phyloP scores from a whole-genome alignment of 192 early-diverging fungal species.

The Coemansia sp. region DNA sequence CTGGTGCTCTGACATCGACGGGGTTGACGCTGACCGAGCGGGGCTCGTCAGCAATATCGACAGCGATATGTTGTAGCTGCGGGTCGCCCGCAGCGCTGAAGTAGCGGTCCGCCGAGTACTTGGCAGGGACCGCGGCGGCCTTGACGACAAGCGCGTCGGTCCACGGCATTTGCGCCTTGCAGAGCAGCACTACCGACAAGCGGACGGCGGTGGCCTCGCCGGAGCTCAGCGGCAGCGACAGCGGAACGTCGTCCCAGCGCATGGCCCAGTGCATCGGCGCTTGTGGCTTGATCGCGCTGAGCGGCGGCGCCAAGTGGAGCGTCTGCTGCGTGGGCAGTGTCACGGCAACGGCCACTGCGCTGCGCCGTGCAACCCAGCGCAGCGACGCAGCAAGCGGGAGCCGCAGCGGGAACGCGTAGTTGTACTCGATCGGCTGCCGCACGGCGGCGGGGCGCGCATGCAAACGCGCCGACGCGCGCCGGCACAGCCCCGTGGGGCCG shows the following conservation, averaged over 20 bases:
- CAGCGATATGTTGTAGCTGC: not conserved
- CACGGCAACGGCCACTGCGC: conserved; percentile 16
- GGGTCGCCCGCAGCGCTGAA: conserved; percentile 9
- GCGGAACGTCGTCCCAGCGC: conserved; percentile 28
- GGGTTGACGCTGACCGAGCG: conserved; percentile 22
- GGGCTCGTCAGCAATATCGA: conserved; percentile 17
- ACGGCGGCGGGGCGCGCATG: not conserved
- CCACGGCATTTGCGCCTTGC: conserved; percentile 29
- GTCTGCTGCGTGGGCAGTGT: conserved; percentile 29
- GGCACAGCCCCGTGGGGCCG: conserved; percentile 21
- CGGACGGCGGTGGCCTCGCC: conserved; percentile 32
- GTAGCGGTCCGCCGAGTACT: conserved; percentile 23
- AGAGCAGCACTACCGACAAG: conserved; percentile 18
- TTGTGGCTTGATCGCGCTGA: conserved; percentile 6
- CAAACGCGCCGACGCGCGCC: conserved; percentile 20
- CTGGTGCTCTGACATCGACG: conserved; percentile 35
- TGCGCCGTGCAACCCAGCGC: conserved; percentile 25
- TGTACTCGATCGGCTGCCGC: conserved; percentile 25
- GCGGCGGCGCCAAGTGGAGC: conserved; percentile 14
- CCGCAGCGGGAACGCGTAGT: conserved; percentile 46
- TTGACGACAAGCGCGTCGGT: conserved; percentile 30
- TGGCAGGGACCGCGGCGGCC: conserved; percentile 7
- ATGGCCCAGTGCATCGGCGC: conserved; percentile 32
- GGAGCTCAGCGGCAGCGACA: conserved; percentile 42
- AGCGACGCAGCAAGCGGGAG: conserved; percentile 19